phyloP scores from a whole-genome alignment of 1,139 yeast species.

The Debaryomycetaceae sp. region DNA sequence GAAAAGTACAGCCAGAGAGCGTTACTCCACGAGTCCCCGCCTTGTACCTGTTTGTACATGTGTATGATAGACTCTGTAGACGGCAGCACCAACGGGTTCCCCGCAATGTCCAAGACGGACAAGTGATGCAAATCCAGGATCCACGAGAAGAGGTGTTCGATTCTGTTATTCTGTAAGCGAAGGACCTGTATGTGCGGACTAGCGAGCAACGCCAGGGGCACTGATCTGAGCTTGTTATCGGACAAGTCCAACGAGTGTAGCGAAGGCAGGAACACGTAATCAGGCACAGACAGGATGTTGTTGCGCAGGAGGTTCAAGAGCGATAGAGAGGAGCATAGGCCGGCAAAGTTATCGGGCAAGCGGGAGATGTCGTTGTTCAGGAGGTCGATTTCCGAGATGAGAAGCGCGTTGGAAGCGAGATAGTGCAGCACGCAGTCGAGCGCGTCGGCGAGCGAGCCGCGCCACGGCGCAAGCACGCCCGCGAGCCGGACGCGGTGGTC shows the following conservation, averaged over 20 bases:
- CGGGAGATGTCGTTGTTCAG: slow-evolving; percentile 38
- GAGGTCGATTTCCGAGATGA: slow-evolving; percentile 43
- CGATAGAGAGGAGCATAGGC: slow-evolving; percentile 32
- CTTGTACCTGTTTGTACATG: slow-evolving; percentile 22
- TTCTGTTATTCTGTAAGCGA: slow-evolving; percentile 51
- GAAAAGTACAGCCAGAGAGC: slow-evolving; percentile 35
- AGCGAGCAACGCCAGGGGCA: slow-evolving; percentile 21
- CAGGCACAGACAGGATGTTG: slow-evolving; percentile 30
- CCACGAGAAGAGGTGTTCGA: slow-evolving; percentile 47
- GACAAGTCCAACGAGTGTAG: slow-evolving; percentile 42
- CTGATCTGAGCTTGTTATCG: slow-evolving; percentile 38
- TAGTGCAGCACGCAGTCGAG: slow-evolving; percentile 9
- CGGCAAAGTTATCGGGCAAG: slow-evolving; percentile 38
- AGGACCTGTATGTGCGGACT: slow-evolving; percentile 44
- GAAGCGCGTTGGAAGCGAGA: slow-evolving; percentile 11
- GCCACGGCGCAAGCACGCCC: background rate
- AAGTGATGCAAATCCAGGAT: slow-evolving; percentile 43
- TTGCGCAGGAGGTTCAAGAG: slow-evolving; percentile 55
- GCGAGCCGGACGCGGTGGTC: background rate
- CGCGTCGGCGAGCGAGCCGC: slow-evolving; percentile 3
- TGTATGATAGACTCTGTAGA: slow-evolving; percentile 25
- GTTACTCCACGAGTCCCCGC: slow-evolving; percentile 45
- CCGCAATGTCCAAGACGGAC: slow-evolving; percentile 57
- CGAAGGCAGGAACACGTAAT: background rate
- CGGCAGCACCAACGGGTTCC: slow-evolving; percentile 52